phyloP scores from a whole-genome alignment of 2,329 filamentous ascomycete genomes.

The Cladosporium sp. region DNA sequence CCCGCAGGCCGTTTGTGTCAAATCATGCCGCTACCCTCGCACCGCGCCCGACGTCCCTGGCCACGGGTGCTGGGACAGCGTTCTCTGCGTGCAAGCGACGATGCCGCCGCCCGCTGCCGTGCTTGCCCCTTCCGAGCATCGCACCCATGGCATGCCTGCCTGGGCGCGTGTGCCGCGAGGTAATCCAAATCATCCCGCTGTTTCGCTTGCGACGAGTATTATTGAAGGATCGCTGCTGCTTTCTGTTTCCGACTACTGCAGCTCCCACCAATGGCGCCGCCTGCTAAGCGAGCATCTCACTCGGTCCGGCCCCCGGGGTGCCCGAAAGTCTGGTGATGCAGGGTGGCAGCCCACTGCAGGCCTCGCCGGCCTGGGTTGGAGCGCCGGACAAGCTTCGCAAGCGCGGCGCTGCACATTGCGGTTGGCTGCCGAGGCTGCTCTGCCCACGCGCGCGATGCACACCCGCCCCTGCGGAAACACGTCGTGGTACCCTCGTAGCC shows the following conservation, averaged over 20 bases:
- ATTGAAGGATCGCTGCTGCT: constrained; percentile 7
- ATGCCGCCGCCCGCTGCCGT: not conserved
- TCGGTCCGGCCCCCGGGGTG: not conserved
- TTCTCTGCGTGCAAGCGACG: not conserved
- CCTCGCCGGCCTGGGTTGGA: not conserved
- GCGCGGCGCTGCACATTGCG: not conserved
- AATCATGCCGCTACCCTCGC: not conserved
- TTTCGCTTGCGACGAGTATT: constrained; percentile 4
- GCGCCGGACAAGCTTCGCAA: not conserved
- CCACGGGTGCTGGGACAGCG: too few species aligned
- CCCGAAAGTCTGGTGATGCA: not conserved
- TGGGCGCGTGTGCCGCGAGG: not conserved
- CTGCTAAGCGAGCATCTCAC: not conserved
- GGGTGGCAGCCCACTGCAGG: not conserved
- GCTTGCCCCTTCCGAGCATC: not conserved
- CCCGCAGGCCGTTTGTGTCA: constrained; percentile 6
- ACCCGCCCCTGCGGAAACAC: not conserved
- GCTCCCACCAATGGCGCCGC: not conserved
- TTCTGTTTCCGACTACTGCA: constrained; percentile 7
- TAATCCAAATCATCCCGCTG: not conserved
- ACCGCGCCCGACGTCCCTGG: too few species aligned
- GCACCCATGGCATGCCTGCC: not conserved
- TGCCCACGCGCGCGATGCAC: not conserved
- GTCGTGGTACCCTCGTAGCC: not conserved
- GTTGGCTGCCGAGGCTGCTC: not conserved